Conservation (phyloP, 129 eudicot genomes). For the Flaveria trinervia region DNA sequence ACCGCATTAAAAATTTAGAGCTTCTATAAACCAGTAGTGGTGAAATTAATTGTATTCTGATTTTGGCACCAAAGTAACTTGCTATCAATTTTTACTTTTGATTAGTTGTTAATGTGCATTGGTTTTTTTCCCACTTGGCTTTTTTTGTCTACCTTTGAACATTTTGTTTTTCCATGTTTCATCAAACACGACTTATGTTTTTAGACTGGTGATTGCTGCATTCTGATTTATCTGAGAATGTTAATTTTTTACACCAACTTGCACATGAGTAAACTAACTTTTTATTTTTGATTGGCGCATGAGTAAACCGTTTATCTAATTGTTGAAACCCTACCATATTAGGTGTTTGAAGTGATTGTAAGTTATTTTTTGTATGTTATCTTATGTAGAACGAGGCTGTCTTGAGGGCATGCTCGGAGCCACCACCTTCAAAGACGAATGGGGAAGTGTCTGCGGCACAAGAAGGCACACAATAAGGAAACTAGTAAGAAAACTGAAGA, state of each 20-base stretch:
- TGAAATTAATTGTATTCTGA: background rate
- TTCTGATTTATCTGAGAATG: too few relatives aligned
- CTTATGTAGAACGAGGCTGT: constrained; percentile 86
- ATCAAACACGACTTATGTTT: background rate
- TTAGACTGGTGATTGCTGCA: too few relatives aligned
- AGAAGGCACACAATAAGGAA: constrained; percentile 38
- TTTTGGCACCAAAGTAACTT: background rate
- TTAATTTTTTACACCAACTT: background rate
- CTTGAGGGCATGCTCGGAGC: constrained; percentile 75
- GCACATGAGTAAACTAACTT: background rate
- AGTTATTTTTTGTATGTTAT: background rate
- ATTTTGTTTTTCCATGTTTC: background rate
- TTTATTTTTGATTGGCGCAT: too few relatives aligned
- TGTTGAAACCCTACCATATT: constrained; percentile 1
- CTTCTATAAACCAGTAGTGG: background rate
- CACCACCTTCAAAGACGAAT: constrained; percentile 47
- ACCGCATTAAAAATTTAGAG: background rate
- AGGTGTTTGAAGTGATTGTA: constrained; percentile 18
- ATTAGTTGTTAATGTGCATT: background rate
- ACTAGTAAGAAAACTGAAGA: constrained; percentile 26
- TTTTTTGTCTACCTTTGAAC: too few relatives aligned
- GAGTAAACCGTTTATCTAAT: background rate
- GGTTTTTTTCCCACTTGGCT: too few relatives aligned
- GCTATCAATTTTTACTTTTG: background rate
- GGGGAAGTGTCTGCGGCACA: constrained; percentile 27